Evolutionary conservation across 257 asterid genomes (phyloP), one percentile per base, ranked within the genome.

Genomic region (Solanum bukasovii): DNA sequence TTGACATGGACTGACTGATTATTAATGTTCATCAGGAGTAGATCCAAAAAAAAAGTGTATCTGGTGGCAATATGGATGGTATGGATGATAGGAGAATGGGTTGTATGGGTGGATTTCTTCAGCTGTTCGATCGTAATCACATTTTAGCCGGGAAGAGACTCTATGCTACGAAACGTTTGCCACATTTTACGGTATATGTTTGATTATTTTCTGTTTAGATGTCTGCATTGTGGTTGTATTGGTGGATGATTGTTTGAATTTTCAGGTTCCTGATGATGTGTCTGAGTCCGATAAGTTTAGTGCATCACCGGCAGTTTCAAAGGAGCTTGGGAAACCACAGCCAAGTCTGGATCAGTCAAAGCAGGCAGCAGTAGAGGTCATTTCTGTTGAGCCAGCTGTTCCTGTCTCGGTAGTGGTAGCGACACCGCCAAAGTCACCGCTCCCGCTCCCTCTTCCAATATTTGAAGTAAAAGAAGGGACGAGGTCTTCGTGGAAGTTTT

Each of bases 51-150:
- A 31, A 25, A 8, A 2, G 3, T 23, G 16, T 38, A 4, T 5
- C 86, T 86, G 18, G 82, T 86, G 79, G 56, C 71, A 71, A 86
- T 5, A 86, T 70, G 88, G 65, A 29, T 31, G 84, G 70, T 86
- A 29, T 46, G 83, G 88, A 86, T 71, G 88, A 86, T 71, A 86
- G 88, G 25, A 71, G 77, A 44, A 93, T 95, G 97, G 98, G 98
- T 23, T 96, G 98, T 92, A 96, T 96, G 96, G 88, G 98, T 49
- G 96, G 98, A 46, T 94, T 95, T 84, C 93, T 94, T 35, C 98
- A 96, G 42, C 89, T 95, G 68, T 96, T 96, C 68, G 95, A 96
- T 89, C 98, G 99, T 87, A 94, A 93, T 84, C 98, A 94, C 90
- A 89, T 93, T 82, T 42, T 94, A 29, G 84, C 95, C 87, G 94